Evolutionary conservation across 2,329 filamentous ascomycete genomes (phyloP), one percentile per base, ranked within the genome.

Genomic region (Zymoseptoria brevis): DNA sequence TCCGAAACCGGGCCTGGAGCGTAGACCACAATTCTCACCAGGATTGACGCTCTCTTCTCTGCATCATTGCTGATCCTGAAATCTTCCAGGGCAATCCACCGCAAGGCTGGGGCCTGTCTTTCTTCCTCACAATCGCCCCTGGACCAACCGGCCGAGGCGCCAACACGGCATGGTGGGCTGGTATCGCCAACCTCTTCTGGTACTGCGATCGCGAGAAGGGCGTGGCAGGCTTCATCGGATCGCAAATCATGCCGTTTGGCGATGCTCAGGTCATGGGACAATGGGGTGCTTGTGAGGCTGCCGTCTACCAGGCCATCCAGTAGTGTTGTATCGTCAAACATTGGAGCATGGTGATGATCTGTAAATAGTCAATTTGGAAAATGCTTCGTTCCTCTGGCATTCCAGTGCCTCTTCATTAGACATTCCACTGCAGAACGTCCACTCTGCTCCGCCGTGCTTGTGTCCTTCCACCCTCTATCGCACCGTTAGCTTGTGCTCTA

Each of bases 61-160:
- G 35, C 13, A 45, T 11, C 16, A n/a, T 45, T 29, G 35, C 35
- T 45, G 35, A 45, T 16, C 16, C 16, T 16, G 22, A 24, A 13
- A 45, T 45, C 35, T 13, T 45, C 13, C 6, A 65, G 41, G 75
- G 75, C 19, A 74, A 80, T 60, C 78, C 77, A 22, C 80, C 84
- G 0, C 84, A 87, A 67, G 86, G 86, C 9, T 88, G 84, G 84
- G 84, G 84, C 0, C 72, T 88, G 19, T 67, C 65, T 7, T 73
- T 73, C 61, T 68, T 73, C 62, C 59, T 74, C 48, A 74, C 69
- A 4, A 64, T 67, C 21, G 70, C 72, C 53, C 65, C 71, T 16
- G 71, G 71, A 11, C 60, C 65, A n/a, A 74, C 73, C 1, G 72
- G 72, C 6, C 64, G 72, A 35, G 70, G 70, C 8, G 60, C 60